Conservation (phyloP, 2,329 filamentous ascomycete species). For the Gremmenia infestans region DNA sequence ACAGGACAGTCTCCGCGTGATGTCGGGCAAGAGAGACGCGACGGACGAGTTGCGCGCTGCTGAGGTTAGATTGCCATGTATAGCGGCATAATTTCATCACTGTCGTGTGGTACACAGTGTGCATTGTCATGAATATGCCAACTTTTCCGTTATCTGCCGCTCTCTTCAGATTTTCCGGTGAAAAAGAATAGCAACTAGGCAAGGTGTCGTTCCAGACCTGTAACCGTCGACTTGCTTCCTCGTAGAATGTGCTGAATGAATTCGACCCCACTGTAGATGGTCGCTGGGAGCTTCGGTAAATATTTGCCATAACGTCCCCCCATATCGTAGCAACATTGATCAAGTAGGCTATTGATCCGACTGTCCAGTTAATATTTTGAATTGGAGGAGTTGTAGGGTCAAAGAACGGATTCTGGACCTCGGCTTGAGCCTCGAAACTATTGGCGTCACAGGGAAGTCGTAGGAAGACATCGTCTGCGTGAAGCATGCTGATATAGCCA, state of each 20-base stretch:
- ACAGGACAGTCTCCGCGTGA: slow-evolving; percentile 49
- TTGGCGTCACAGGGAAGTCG: slow-evolving; percentile 58
- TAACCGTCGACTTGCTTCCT: slow-evolving; percentile 45
- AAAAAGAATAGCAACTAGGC: slow-evolving; percentile 50
- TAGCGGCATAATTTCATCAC: slow-evolving; percentile 63
- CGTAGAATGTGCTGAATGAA: slow-evolving; percentile 44
- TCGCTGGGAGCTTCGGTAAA: slow-evolving; percentile 44
- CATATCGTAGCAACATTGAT: slow-evolving; percentile 60
- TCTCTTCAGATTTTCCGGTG: slow-evolving; percentile 50
- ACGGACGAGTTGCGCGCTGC: slow-evolving; percentile 37
- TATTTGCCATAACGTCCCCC: slow-evolving; percentile 58
- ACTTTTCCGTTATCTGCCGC: slow-evolving; percentile 49
- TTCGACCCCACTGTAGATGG: slow-evolving; percentile 16
- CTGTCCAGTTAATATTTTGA: slow-evolving; percentile 33
- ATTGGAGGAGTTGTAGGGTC: slow-evolving; percentile 43
- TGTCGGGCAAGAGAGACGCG: slow-evolving; percentile 45
- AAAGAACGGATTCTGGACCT: slow-evolving; percentile 55
- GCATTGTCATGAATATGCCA: slow-evolving; percentile 58
- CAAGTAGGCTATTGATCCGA: slow-evolving; percentile 49
- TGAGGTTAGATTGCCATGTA: slow-evolving; percentile 40
- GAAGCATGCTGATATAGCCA: slow-evolving; percentile 49
- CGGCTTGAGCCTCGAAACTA: slow-evolving; percentile 56
- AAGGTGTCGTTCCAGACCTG: slow-evolving; percentile 55
- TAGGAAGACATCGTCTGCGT: slow-evolving; percentile 60
- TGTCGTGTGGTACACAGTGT: slow-evolving; percentile 61